A percentile compares a stretch with the other conserved stretches of the same genome.
Evolutionary conservation across 441 rosid genomes (phyloP).

Genomic region (Hura crepitans): DNA sequence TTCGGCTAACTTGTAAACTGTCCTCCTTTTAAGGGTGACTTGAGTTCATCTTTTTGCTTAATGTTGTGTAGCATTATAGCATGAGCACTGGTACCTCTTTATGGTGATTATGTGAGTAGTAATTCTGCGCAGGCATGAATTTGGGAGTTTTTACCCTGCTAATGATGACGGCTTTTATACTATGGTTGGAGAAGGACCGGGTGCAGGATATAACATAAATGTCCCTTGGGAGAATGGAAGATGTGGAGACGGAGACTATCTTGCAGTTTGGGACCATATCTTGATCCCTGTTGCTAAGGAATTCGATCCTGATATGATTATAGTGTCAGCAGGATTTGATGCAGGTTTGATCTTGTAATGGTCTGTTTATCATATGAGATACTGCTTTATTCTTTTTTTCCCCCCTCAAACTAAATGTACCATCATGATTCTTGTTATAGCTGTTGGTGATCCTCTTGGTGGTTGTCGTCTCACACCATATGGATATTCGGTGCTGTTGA

Average conservation of each 20-base stretch:
- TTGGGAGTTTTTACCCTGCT: slow-evolving; percentile 78
- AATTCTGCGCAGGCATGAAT: slow-evolving; percentile 65
- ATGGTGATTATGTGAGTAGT: slow-evolving; percentile 24
- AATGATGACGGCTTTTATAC: slow-evolving; percentile 71
- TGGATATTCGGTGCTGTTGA: slow-evolving; percentile 79
- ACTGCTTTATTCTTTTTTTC: not conserved
- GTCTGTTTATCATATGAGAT: not conserved
- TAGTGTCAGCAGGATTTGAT: slow-evolving; percentile 95
- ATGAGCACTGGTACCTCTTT: not conserved
- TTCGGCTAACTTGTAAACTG: not conserved
- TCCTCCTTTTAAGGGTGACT: not conserved
- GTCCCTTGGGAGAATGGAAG: slow-evolving; percentile 91
- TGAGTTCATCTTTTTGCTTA: slow-evolving; percentile 8
- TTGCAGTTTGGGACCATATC: slow-evolving; percentile 93
- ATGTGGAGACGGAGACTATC: slow-evolving; percentile 91
- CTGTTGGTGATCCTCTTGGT: slow-evolving; percentile 84
- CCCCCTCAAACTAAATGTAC: not conserved
- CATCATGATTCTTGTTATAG: slow-evolving; percentile 37
- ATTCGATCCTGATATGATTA: slow-evolving; percentile 70
- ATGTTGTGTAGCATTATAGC: slow-evolving; percentile 1
- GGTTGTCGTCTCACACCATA: slow-evolving; percentile 82
- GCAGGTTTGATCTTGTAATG: slow-evolving; percentile 54
- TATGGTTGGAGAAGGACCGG: slow-evolving; percentile 88
- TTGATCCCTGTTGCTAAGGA: slow-evolving; percentile 80
- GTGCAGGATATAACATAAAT: slow-evolving; percentile 89